Evolutionary conservation across 345 rosid genomes (phyloP).

Genomic region (Toxicodendron radicans): DNA sequence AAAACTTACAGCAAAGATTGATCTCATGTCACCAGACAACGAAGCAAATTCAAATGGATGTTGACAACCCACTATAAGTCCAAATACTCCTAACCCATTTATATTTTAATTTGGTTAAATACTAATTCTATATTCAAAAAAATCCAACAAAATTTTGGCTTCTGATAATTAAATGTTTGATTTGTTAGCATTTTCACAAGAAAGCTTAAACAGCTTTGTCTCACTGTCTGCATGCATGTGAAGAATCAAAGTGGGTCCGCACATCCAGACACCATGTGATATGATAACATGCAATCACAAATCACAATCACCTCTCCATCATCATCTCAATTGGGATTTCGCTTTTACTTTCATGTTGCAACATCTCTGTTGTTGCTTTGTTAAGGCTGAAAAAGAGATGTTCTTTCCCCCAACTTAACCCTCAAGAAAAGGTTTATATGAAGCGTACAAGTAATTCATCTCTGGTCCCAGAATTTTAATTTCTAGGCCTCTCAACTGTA

Average conservation of each 20-base stretch:
- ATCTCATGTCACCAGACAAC: neutral
- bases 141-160: neutral
- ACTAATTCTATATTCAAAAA: neutral
- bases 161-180: neutral
- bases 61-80: neutral
- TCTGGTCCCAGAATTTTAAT: neutral
- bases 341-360: neutral
- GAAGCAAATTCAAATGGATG: no score
- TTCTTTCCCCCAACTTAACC: neutral
- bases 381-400: slow-evolving; percentile 6
- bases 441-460: neutral
- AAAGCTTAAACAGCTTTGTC: neutral
- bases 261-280: neutral
- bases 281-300: neutral
- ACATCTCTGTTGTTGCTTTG: neutral
- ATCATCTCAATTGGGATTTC: neutral
- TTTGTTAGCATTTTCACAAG: neutral
- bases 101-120: neutral
- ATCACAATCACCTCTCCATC: neutral
- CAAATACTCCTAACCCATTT: neutral
- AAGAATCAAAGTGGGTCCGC: neutral
- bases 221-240: neutral
- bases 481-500: neutral
- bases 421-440: neutral
- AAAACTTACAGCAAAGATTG: neutral